These are phyloP conservation scores for Tolypocladium ovalisporum DNA, from an alignment of 2,329 filamentous ascomycete genomes.

Conservation along the genomic window DNA sequence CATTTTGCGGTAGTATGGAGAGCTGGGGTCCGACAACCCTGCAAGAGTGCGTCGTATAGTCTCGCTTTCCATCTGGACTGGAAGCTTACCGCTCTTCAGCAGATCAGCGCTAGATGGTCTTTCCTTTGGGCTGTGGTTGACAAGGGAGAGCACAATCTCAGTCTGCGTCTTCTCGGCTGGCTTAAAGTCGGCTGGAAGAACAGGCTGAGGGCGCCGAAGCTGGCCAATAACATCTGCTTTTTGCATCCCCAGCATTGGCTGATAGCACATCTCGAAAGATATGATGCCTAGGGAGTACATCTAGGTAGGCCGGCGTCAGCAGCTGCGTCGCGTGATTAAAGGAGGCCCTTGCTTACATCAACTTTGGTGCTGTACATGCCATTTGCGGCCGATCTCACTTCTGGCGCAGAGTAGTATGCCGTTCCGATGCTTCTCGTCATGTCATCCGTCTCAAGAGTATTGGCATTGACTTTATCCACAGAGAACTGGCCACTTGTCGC, in stretches of 20 bases:
- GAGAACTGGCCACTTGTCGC: slow-evolving; percentile 79
- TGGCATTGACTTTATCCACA: slow-evolving; percentile 39
- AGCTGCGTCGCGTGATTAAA: background rate
- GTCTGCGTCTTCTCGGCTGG: slow-evolving; percentile 61
- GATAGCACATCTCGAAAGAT: slow-evolving; percentile 94
- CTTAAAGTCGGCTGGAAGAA: slow-evolving; percentile 63
- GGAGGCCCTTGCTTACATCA: slow-evolving; percentile 46
- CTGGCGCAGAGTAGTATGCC: slow-evolving; percentile 85
- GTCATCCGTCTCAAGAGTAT: slow-evolving; percentile 40
- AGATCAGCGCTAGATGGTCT: slow-evolving; percentile 76
- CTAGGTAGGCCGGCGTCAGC: slow-evolving; percentile 19
- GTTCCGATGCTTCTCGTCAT: slow-evolving; percentile 67
- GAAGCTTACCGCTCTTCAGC: slow-evolving; percentile 74
- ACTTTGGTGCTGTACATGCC: slow-evolving; percentile 87
- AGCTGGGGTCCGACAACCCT: slow-evolving; percentile 69
- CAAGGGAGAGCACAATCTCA: slow-evolving; percentile 66
- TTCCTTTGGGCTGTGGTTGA: slow-evolving; percentile 73
- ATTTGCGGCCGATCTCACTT: slow-evolving; percentile 65
- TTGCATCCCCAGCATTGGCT: slow-evolving; percentile 55
- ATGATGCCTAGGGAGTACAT: slow-evolving; percentile 98
- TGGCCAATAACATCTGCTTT: slow-evolving; percentile 53
- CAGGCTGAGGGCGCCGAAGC: slow-evolving; percentile 56
- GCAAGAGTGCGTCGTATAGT: slow-evolving; percentile 75
- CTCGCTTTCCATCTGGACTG: slow-evolving; percentile 86
- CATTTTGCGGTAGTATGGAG: slow-evolving; percentile 83